Base-by-base conservation (phyloP, 306 rosid species). In the Dalbergia oliveri region DNA sequence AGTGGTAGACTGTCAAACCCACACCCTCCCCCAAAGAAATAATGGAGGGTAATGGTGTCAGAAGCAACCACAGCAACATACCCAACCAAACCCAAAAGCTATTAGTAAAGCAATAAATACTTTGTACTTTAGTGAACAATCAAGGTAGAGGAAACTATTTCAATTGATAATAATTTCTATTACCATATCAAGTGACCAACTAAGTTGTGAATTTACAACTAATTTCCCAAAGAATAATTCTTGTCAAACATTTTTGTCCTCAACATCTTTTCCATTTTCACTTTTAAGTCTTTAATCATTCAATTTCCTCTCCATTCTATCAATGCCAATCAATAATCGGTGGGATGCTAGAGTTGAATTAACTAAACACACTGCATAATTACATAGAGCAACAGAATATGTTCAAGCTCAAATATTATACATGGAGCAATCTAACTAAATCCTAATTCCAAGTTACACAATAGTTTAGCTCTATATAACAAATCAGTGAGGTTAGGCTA, bases 211-310 rank as follows among this genome's bases (percentile, higher is more conserved):
- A 37, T 37, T 37, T 37, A 37, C 41, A 37, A 37, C 41, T 37
- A 37, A 37, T 37, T 37, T 37, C 41, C 8, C 41, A 61, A 44
- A n/a, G 18, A 56, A 26, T 45, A 37, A 57, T 57, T 44, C 34
- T 41, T 39, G 39, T 10, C 64, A 50, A 69, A 11, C 63, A 21
- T 68, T 72, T 57, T 59, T 31, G 21, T 74, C 59, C 53, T 47
- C 49, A 73, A n/a, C 53, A 21, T 21, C 61, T 50, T 19, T 60
- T n/a, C 15, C 15, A 44, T n/a, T 49, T 80, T 56, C 54, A 58
- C 54, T 44, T 56, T 26, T 26, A 26, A 26, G 31, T 26, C 3
- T 26, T 26, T 4, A 73, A 41, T 19, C 58, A 39, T 66, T 39
- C 58, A 54, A 58, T 67, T 18, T 58, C 56, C 67, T 39, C 10